Percentiles rank a stretch among this genome's conserved stretches.
phyloP scores from a whole-genome alignment of 2,329 filamentous ascomycete species.

The Penicillium palitans region DNA sequence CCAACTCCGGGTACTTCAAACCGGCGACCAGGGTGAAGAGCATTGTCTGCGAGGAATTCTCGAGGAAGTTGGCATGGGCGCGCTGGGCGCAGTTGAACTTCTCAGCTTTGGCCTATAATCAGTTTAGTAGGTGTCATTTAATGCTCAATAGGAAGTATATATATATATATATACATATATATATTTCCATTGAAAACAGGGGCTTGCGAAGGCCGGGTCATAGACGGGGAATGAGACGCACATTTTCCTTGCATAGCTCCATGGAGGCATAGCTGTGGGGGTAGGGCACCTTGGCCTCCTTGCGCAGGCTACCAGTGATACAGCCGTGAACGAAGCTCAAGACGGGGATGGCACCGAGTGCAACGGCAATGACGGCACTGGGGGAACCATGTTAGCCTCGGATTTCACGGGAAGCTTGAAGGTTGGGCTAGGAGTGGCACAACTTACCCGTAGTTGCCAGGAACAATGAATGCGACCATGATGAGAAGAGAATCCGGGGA shows the following conservation, averaged over 20 bases:
- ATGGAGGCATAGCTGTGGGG: conserved; percentile 60
- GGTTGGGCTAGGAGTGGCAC: conserved; percentile 12
- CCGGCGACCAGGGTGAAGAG: conserved; percentile 56
- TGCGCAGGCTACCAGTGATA: conserved; percentile 51
- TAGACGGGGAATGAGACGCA: conserved; percentile 16
- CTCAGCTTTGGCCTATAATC: conserved; percentile 42
- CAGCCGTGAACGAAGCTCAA: conserved; percentile 54
- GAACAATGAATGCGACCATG: conserved; percentile 47
- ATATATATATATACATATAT: neutral
- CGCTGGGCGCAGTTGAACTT: conserved; percentile 57
- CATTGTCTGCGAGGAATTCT: conserved; percentile 57
- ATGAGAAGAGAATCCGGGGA: conserved; percentile 13
- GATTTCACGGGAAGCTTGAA: neutral
- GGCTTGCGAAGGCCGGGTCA: neutral
- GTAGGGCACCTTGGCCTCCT: conserved; percentile 55
- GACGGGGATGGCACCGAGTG: conserved; percentile 55
- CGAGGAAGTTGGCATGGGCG: conserved; percentile 60
- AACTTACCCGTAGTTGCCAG: conserved; percentile 51
- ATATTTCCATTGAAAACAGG: neutral
- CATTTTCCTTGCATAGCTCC: conserved; percentile 53
- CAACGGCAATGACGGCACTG: conserved; percentile 58
- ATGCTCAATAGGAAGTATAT: neutral
- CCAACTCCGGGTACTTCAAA: conserved; percentile 52
- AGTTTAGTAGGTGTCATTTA: neutral
- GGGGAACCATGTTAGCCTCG: conserved; percentile 6